phyloP scores from a whole-genome alignment of 495 filamentous ascomycete genomes.

The Aspergillus leporis region DNA sequence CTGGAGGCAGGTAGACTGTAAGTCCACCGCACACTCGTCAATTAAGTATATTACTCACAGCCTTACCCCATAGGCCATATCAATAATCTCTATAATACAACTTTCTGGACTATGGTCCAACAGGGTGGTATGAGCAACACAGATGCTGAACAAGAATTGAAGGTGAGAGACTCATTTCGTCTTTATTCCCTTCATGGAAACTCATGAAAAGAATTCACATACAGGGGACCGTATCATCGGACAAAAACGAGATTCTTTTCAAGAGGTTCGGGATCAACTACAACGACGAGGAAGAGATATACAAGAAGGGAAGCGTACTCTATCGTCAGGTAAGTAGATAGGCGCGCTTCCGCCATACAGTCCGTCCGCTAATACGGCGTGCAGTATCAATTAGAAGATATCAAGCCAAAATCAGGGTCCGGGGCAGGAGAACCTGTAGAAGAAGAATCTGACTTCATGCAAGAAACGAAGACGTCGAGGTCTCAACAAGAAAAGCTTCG shows the following conservation, averaged over 20 bases:
- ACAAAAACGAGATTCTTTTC: conserved; percentile 97
- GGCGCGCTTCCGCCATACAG: neutral
- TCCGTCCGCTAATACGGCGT: neutral
- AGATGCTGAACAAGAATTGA: conserved; percentile 76
- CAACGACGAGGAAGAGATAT: conserved; percentile 91
- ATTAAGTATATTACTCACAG: neutral
- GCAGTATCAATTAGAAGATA: conserved; percentile 45
- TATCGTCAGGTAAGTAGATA: conserved; percentile 67
- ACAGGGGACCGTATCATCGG: conserved; percentile 75
- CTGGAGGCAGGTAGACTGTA: conserved; percentile 96
- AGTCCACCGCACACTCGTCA: conserved; percentile 27
- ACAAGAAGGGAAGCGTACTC: conserved; percentile 87
- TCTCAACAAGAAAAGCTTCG: conserved; percentile 75
- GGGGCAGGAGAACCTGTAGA: neutral
- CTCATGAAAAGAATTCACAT: neutral
- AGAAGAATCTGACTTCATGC: conserved; percentile 16
- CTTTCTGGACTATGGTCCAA: conserved; percentile 87
- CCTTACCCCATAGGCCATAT: conserved; percentile 68
- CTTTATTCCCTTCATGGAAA: neutral
- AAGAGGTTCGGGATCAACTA: conserved; percentile 90
- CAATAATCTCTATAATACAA: conserved; percentile 97
- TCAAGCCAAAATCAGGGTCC: conserved; percentile 19
- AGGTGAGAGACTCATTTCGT: conserved; percentile 46
- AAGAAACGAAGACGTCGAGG: conserved; percentile 56
- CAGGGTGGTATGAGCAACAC: conserved; percentile 70